Base-by-base conservation (phyloP, 108 stramenopile species). In the Seminavis robusta region DNA sequence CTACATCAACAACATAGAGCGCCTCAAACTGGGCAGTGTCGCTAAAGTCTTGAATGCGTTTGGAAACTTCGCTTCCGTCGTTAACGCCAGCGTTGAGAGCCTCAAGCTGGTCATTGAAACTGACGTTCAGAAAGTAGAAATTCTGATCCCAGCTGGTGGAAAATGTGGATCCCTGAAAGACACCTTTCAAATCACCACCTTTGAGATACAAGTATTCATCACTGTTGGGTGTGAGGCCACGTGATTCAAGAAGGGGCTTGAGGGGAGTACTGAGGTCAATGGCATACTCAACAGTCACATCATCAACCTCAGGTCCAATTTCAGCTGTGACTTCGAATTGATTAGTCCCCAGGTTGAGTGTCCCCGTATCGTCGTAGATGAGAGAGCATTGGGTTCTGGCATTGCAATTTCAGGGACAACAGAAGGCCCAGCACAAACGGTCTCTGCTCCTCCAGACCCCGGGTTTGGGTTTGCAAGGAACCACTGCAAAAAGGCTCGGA, bases 141-240 rank as follows among this genome's bases (percentile, higher is more conserved):
- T 37, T 46, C 19, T 41, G 33, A 36, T 69, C 57, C 68, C 68
- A 69, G 23, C 32, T 20, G 11, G 57, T 61, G 16, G 27, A 25
- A 30, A 37, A 62, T 5, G 44, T 28, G 5, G 68, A 46, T 26
- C 33, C 43, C 21, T 48, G 23, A 28, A 47, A 69, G 19, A 15
- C 15, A 7, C 49, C 56, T 1, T n/a, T 11, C 4, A 69, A 0
- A 33, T 30, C 13, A 25, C 68, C 68, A 19, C 57, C 57, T 31
- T 37, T 62, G 11, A 59, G 19, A 15, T 56, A 11, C 3, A 69
- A 56, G 23, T 69, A 69, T 24, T 68, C 59, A 16, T 44, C 52
- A 33, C 4, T 47, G 23, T 20, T 51, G 4, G n/a, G 8, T 47
- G 26, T 11, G n/a, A 33, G 41, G 5, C 42, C 17, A 16, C 59